Conservation (phyloP, 805 yeast species). For the Cyberlindnera subsufficiens region DNA sequence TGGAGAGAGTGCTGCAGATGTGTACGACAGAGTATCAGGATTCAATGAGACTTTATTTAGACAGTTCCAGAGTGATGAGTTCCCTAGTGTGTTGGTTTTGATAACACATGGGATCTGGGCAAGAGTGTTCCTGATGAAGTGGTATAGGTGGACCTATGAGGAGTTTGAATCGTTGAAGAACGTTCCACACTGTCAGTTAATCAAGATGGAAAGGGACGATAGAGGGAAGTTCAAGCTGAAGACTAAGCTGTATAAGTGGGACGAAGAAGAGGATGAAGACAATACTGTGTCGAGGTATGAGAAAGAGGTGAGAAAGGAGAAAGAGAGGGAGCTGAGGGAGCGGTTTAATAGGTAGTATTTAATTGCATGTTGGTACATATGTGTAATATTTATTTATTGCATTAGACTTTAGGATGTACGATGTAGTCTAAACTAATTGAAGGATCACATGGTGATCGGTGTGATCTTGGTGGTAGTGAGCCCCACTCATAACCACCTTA, state of each 20-base stretch:
- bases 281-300: not conserved
- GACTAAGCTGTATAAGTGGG: slow-evolving; percentile 70
- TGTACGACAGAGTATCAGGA: slow-evolving; percentile 84
- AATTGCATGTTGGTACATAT: no score
- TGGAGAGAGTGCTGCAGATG: slow-evolving; percentile 96
- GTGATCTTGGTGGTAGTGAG: no score
- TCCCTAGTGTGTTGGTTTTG: slow-evolving; percentile 76
- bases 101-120: slow-evolving; percentile 96
- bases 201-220: slow-evolving; percentile 64
- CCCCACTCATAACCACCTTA: no score
- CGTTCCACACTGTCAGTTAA: slow-evolving; percentile 78
- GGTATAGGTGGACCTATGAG: slow-evolving; percentile 93
- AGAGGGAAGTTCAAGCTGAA: slow-evolving; percentile 49
- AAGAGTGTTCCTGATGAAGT: slow-evolving; percentile 85
- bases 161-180: slow-evolving; percentile 79
- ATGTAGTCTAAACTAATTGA: no score
- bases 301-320: slow-evolving; percentile 13
- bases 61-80: slow-evolving; percentile 62
- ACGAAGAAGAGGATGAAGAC: slow-evolving; percentile 32
- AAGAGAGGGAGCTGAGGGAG: slow-evolving; percentile 18
- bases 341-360: slow-evolving; percentile 15
- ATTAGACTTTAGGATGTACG: no score
- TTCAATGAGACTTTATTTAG: slow-evolving; percentile 84
- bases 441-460: no score
- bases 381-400: no score